Conservation (phyloP, 2,329 filamentous ascomycete genomes). For the Grosmannia penicillata region DNA sequence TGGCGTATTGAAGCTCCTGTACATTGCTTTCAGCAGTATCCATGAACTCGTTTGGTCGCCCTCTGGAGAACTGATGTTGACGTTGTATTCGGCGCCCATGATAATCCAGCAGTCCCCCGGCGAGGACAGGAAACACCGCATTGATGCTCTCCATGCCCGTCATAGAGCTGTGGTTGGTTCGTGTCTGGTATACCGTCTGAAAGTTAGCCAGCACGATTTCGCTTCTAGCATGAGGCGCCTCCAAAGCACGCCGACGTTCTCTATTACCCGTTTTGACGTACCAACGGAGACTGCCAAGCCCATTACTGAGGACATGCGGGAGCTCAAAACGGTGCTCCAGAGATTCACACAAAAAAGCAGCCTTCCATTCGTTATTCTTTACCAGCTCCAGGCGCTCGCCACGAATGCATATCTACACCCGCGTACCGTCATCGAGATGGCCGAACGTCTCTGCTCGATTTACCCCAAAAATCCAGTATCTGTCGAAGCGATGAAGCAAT, state of each 20-base stretch:
- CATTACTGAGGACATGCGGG: not conserved
- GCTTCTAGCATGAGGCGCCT: slow-evolving; percentile 16
- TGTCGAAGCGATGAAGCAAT: slow-evolving; percentile 34
- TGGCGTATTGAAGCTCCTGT: slow-evolving; percentile 19
- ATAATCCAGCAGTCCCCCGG: slow-evolving; percentile 17
- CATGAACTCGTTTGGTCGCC: slow-evolving; percentile 26
- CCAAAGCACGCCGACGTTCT: slow-evolving; percentile 13
- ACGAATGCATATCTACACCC: slow-evolving; percentile 49
- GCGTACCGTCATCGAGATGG: slow-evolving; percentile 28
- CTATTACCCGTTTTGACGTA: slow-evolving; percentile 12
- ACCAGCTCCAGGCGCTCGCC: slow-evolving; percentile 49
- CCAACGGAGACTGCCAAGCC: not conserved
- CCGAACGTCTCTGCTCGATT: slow-evolving; percentile 24
- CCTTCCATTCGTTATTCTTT: slow-evolving; percentile 39
- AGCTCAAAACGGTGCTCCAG: slow-evolving; percentile 15
- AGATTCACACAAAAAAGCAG: slow-evolving; percentile 13
- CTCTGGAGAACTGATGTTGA: slow-evolving; percentile 28
- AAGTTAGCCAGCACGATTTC: slow-evolving; percentile 14
- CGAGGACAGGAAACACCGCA: slow-evolving; percentile 13
- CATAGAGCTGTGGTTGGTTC: slow-evolving; percentile 22
- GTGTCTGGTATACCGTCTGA: slow-evolving; percentile 30
- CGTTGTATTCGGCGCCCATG: slow-evolving; percentile 32
- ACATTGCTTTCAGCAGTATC: slow-evolving; percentile 34
- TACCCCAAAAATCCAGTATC: slow-evolving; percentile 26
- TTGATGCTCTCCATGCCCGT: slow-evolving; percentile 11